Evolutionary conservation across 768 basidiomycete species (phyloP).

Genomic region (Lanmaoa rubissima): DNA sequence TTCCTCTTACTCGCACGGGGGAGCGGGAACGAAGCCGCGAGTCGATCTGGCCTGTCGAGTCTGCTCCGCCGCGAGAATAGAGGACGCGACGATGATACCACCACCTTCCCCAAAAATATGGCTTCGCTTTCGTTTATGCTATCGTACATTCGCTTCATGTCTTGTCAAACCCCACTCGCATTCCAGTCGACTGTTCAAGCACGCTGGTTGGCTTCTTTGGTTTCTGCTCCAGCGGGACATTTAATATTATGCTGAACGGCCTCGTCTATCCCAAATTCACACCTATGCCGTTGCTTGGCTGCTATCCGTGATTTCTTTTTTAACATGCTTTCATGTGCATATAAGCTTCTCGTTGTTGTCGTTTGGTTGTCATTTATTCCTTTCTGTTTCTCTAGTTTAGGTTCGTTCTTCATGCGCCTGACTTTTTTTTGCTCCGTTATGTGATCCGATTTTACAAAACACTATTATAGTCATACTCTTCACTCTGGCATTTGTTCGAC

Average conservation of each 20-base stretch:
- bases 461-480: slow-evolving; percentile 16
- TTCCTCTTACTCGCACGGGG: slow-evolving; percentile 23
- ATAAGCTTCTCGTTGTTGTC: slow-evolving; percentile 22
- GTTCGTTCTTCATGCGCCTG: slow-evolving; percentile 10
- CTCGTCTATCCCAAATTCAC: slow-evolving; percentile 15
- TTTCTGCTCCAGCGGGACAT: slow-evolving; percentile 23
- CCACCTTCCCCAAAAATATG: slow-evolving; percentile 20
- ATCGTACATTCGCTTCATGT: slow-evolving; percentile 19
- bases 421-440: slow-evolving; percentile 15
- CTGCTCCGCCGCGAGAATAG: slow-evolving; percentile 29
- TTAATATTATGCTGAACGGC: slow-evolving; percentile 26
- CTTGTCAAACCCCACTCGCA: slow-evolving; percentile 27
- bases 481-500: slow-evolving; percentile 23
- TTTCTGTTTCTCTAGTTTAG: slow-evolving; percentile 13
- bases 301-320: slow-evolving; percentile 27
- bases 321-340: slow-evolving; percentile 30
- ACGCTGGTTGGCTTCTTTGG: slow-evolving; percentile 13
- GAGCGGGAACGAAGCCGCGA: slow-evolving; percentile 33
- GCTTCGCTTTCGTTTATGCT: slow-evolving; percentile 32
- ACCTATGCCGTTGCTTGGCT: slow-evolving; percentile 22
- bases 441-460: slow-evolving; percentile 17
- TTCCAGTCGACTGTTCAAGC: slow-evolving; percentile 3
- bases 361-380: slow-evolving; percentile 29
- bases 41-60: slow-evolving; percentile 30
- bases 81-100: slow-evolving; percentile 16